Conservation (phyloP, 2,329 filamentous ascomycete genomes). For the Talaromyces pinophilus region DNA sequence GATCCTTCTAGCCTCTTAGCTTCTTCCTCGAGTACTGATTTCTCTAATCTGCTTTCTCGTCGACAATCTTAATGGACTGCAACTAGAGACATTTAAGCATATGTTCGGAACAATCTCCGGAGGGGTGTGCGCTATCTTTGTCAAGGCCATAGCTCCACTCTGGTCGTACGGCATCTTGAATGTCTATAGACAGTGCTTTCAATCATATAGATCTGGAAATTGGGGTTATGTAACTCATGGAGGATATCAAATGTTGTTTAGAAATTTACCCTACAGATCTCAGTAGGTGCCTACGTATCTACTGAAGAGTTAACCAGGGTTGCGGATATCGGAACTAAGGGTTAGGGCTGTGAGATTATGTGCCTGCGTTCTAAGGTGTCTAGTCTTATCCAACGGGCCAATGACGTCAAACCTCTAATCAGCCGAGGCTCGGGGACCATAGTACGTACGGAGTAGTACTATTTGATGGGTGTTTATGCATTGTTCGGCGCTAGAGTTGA, state of each 20-base stretch:
- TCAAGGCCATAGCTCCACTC: not conserved
- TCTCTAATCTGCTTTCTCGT: not conserved
- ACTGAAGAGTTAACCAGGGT: no score
- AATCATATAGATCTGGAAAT: no score
- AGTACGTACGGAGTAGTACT: no score
- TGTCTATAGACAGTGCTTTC: not conserved
- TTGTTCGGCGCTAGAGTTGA: not conserved
- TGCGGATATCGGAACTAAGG: not conserved
- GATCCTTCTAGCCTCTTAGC: not conserved
- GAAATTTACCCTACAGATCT: not conserved
- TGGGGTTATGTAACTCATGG: not conserved
- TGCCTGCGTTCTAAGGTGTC: not conserved
- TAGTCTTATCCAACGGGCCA: not conserved
- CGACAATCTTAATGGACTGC: not conserved
- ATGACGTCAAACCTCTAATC: slow-evolving; percentile 13
- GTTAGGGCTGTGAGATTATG: not conserved
- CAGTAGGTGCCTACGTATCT: not conserved
- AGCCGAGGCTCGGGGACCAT: not conserved
- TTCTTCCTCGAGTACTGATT: not conserved
- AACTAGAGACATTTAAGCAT: not conserved
- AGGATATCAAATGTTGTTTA: not conserved
- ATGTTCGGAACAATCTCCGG: not conserved
- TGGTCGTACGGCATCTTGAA: not conserved
- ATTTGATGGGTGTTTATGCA: not conserved
- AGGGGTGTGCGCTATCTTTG: not conserved